Evolutionary conservation across 768 basidiomycete species (phyloP), one percentile per base, ranked within the genome.

Genomic region (Trametes punicea): DNA sequence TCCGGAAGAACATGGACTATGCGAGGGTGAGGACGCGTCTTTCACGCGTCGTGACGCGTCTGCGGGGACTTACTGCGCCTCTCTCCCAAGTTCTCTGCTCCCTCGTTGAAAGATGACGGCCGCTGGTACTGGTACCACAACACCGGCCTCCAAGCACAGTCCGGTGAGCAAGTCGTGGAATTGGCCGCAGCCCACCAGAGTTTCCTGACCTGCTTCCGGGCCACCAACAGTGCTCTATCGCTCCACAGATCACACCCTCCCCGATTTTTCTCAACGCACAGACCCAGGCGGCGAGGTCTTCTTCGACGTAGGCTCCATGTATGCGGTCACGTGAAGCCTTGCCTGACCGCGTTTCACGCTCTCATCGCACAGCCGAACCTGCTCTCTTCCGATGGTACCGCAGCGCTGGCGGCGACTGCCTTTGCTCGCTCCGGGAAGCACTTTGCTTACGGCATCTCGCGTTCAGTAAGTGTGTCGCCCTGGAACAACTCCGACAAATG

Each of bases 101-200:
- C 90, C 0, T 61, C 66, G 7, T 67, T 87, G 49, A 80, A 81
- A 57, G 74, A 83, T 13, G 88, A 91, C 62, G 79, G 77, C 15
- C 79, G 78, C 46, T 93, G 88, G 85, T 93, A 93, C 64, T 90
- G 89, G 87, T 81, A 78, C 64, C 80, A 85, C 65, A 91, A 93
- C 70, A 83, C 80, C 49, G 90, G 90, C 27, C 77, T 92, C 25
- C 84, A 90, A 59, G 76, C 85, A 1, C 89, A 90, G 65, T 74
- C 80, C 49, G 73, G 71, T 73, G 23, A 34, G 68, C 63, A 13
- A 23, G 23, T 16, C 45, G 15, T 20, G 5, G 44, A 10, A 13
- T 8, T 3, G 20, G 3, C 29, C 44, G 42, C 25, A 20, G 25
- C 33, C 4, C 9, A 25, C 16, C 13, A 6, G 8, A 15, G 15